These are phyloP conservation scores for Salix suchowensis DNA, from an alignment of 345 rosid genomes.

Conservation along the genomic window DNA sequence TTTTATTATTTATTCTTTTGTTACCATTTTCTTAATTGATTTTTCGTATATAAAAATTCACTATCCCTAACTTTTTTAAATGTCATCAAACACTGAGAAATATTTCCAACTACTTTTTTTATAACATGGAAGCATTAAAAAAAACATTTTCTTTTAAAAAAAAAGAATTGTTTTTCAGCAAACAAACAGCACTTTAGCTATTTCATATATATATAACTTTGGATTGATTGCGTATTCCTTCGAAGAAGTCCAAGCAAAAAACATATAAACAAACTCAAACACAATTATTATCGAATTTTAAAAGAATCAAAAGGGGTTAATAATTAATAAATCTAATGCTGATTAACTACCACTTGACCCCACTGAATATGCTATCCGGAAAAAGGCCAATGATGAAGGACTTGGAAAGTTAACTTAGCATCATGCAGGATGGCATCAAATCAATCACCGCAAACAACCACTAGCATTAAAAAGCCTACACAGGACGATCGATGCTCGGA, in stretches of 20 bases:
- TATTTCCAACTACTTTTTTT: no score
- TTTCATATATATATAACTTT: neutral
- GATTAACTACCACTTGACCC: neutral
- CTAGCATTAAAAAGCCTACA: neutral
- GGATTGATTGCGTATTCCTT: neutral
- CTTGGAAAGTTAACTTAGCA: neutral
- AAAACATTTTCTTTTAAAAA: no score
- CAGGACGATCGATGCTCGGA: neutral
- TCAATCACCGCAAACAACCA: neutral
- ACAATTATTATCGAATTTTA: neutral
- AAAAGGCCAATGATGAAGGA: neutral
- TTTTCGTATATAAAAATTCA: no score
- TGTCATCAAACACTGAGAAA: no score
- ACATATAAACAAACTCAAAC: neutral
- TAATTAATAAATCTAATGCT: neutral
- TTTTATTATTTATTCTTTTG: no score
- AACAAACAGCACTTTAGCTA: neutral
- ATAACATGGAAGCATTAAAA: no score
- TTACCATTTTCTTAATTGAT: no score
- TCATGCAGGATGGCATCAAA: no score
- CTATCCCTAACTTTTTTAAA: no score
- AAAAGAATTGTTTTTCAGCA: neutral
- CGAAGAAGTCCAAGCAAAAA: neutral
- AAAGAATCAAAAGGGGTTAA: neutral
- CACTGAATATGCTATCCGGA: neutral